phyloP scores from a whole-genome alignment of 805 yeast species.

The Wickerhamomyces strasburgensis region DNA sequence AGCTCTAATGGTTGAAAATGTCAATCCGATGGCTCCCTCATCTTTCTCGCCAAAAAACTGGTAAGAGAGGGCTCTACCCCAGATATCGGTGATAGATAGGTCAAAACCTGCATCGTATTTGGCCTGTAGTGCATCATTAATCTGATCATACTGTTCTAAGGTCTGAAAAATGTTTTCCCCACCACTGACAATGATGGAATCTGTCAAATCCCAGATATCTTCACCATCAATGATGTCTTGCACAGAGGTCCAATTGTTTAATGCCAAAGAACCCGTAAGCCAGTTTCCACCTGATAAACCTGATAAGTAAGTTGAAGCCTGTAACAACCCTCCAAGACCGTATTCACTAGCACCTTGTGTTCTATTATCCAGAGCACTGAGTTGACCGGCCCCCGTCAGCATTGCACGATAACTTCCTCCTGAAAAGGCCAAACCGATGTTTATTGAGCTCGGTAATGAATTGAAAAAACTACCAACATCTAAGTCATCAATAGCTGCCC shows the following conservation, averaged over 20 bases:
- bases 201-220: conserved; percentile 64
- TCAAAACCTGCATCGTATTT: conserved; percentile 62
- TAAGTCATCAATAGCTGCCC: conserved; percentile 41
- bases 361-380: conserved; percentile 71
- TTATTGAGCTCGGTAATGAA: conserved; percentile 32
- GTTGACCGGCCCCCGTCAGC: conserved; percentile 78
- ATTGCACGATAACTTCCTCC: conserved; percentile 93
- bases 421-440: conserved; percentile 57
- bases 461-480: conserved; percentile 35
- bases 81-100: conserved; percentile 62
- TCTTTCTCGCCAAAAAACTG: conserved; percentile 62
- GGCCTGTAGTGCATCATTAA: conserved; percentile 46
- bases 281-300: conserved; percentile 85
- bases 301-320: conserved; percentile 61
- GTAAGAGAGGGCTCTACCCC: conserved; percentile 73
- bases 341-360: conserved; percentile 48
- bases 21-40: conserved; percentile 59
- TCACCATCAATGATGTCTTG: conserved; percentile 46
- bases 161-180: conserved; percentile 54
- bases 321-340: conserved; percentile 69
- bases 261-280: conserved; percentile 64
- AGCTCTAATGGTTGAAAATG: conserved; percentile 52
- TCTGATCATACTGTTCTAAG: conserved; percentile 47
- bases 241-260: conserved; percentile 70
- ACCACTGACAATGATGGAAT: conserved; percentile 55